A percentile compares a stretch with the other conserved stretches of the same genome.
phyloP scores from a whole-genome alignment of 331 rosid genomes.

The Quercus phellos region DNA sequence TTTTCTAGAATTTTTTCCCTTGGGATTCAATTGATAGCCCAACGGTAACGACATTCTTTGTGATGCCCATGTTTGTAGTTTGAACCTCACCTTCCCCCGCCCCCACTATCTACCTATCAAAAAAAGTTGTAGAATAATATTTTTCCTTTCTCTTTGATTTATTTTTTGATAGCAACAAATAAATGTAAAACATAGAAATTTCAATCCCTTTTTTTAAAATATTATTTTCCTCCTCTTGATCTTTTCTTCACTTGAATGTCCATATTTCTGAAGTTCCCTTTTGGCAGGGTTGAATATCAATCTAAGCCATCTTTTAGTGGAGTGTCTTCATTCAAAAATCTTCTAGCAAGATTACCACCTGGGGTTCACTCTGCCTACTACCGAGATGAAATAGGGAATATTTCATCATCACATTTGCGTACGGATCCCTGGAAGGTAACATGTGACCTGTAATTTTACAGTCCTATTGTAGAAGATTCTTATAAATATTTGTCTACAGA shows the following conservation, averaged over 20 bases:
- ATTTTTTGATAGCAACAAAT: not conserved
- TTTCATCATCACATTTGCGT: conserved; percentile 90
- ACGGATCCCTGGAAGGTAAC: conserved; percentile 57
- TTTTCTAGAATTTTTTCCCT: not conserved
- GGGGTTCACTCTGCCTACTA: conserved; percentile 92
- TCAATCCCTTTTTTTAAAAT: not conserved
- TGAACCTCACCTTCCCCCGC: too few relatives aligned
- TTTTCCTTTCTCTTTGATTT: not conserved
- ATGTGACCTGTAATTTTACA: not conserved
- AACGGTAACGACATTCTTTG: too few relatives aligned
- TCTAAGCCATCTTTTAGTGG: conserved; percentile 54
- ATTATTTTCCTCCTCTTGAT: not conserved
- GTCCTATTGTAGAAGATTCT: not conserved
- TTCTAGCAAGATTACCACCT: conserved; percentile 81
- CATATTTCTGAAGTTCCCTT: conserved; percentile 19
- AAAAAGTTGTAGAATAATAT: too few relatives aligned
- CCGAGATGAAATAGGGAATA: conserved; percentile 88
- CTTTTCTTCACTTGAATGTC: not conserved
- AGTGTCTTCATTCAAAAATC: conserved; percentile 71
- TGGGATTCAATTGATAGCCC: not conserved
- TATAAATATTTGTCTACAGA: not conserved
- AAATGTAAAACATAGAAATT: not conserved
- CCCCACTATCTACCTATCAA: too few relatives aligned
- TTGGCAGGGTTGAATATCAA: conserved; percentile 91
- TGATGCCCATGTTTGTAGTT: too few relatives aligned